These are phyloP conservation scores for Epichloe hybrida DNA, from an alignment of 2,329 filamentous ascomycete genomes.

Conservation along the genomic window DNA sequence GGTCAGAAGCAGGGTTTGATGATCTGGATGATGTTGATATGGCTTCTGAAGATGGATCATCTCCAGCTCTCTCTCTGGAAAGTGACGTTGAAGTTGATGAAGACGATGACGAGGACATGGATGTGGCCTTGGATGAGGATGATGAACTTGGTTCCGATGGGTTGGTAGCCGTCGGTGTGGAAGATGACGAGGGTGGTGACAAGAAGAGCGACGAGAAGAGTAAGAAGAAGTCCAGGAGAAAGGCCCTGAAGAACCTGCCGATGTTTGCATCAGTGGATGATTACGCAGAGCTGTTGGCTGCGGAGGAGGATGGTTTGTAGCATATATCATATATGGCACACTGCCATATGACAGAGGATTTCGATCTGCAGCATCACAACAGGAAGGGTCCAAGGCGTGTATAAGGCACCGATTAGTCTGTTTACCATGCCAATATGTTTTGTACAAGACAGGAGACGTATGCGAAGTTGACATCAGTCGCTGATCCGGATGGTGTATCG, in stretches of 20 bases:
- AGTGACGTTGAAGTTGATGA: constrained; percentile 32
- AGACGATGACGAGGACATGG: constrained; percentile 27
- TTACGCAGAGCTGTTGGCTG: constrained; percentile 72
- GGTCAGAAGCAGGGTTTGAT: constrained; percentile 36
- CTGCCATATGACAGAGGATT: not conserved
- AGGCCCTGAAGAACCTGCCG: constrained; percentile 77
- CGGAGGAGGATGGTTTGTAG: constrained; percentile 46
- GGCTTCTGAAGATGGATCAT: constrained; percentile 33
- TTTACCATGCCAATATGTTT: too few relatives aligned
- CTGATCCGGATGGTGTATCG: too few relatives aligned
- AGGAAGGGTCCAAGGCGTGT: not conserved
- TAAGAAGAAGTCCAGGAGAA: constrained; percentile 46
- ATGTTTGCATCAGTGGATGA: constrained; percentile 90
- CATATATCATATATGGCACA: not conserved
- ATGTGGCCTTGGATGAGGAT: constrained; percentile 25
- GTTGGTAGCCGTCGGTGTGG: constrained; percentile 20
- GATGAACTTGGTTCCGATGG: constrained; percentile 31
- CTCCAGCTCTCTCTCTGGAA: constrained; percentile 22
- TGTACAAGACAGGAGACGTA: too few relatives aligned
- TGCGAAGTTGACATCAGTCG: too few relatives aligned
- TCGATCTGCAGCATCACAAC: not conserved
- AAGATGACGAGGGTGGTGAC: constrained; percentile 33
- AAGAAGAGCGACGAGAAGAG: constrained; percentile 46
- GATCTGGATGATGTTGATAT: constrained; percentile 36
- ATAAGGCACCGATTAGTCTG: not conserved